Base-by-base conservation (phyloP, 2,329 filamentous ascomycete genomes). In the Coccinonectria pachysandricola region DNA sequence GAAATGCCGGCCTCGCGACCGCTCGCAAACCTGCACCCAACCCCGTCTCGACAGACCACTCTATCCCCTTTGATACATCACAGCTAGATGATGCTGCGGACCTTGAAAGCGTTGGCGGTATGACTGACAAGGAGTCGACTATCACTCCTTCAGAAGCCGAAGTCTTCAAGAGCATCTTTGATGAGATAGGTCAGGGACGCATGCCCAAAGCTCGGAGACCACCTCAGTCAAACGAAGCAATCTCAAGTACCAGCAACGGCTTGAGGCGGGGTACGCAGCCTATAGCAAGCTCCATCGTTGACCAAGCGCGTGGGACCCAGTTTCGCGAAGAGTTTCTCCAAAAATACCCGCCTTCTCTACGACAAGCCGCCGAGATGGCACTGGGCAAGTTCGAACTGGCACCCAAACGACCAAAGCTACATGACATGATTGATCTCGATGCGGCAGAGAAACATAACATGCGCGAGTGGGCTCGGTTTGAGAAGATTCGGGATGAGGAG, bases 121-220 rank as follows among this genome's bases (percentile, higher is more conserved):
- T n/a, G n/a, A n/a, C n/a, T n/a, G n/a, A n/a, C n/a, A n/a, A n/a
- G n/a, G n/a, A n/a, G n/a, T 47, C 43, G 35, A 42, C 12, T 26
- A 43, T 78, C 24, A 79, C 74, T 0, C 64, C 65, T 0, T 45
- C 56, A 0, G 74, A 79, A 44, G 60, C 66, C 15, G 57, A 61
- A 26, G 68, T 77, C 26, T 79, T 79, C 39, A 58, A 63, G 26
- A 61, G 73, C 27, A 76, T 78, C 22, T 65, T 68, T 23, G 52
- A 57, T 22, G 56, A 61, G 16, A 60, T 62, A 22, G 45, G 54
- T 1, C 39, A 51, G 19, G 54, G 54, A 3, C 50, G 45, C 16
- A 49, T 57, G 42, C 49, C 50, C 2, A 33, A 38, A 23, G 43
- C 50, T 3, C 34, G 39, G 30, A 48, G 42, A 26, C 40, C 37